Evolutionary conservation across 345 rosid genomes (phyloP), one percentile per base, ranked within the genome.

Genomic region (Eucalyptus sp.): DNA sequence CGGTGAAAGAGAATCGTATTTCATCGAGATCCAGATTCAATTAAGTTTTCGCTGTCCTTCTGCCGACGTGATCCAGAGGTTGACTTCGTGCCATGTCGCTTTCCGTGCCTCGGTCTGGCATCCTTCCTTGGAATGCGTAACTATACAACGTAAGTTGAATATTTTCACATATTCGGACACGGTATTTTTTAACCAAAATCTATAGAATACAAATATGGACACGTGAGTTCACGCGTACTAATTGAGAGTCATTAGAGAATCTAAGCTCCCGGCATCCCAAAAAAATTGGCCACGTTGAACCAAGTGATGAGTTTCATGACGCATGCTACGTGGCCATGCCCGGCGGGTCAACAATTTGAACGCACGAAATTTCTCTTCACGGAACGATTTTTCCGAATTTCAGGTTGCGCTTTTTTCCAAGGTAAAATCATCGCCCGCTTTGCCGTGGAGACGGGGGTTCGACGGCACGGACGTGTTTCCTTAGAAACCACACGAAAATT

Each of bases 91-190:
- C 44, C 10, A 20, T 17, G 83, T 76, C 83, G 48, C 83, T 37
- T 76, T 37, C 83, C 7, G 48, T 41, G 43, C 48, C 83, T 76
- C 83, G 1, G 27, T 12, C 27, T 11, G 14, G 27, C 48, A 41
- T 18, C 11, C 48, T 18, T 37, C 27, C 13, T 76, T 37, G 83
- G 83, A 20, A 76, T 76, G 83, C 48, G 27, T 20, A 5, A 20
- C 44, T 5, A 37, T 2, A 71, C 0, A 0, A 10, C 25, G 3
- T 7, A 8, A 17, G 43, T 71, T 1, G 25, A 37, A 18, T 16
- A 2, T 37, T 4, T 71, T 17, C 25, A 33, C 81, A 5, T 33
- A 16, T 16, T 71, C 25, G 46, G 25, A 18, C 13, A 5, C 81
- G 41, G 8, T 0, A 20, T 7, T 37, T 68, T 68, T 15, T 33